These are phyloP conservation scores for Fraxinus paxiana DNA, from an alignment of 305 asterid genomes.

Conservation along the genomic window DNA sequence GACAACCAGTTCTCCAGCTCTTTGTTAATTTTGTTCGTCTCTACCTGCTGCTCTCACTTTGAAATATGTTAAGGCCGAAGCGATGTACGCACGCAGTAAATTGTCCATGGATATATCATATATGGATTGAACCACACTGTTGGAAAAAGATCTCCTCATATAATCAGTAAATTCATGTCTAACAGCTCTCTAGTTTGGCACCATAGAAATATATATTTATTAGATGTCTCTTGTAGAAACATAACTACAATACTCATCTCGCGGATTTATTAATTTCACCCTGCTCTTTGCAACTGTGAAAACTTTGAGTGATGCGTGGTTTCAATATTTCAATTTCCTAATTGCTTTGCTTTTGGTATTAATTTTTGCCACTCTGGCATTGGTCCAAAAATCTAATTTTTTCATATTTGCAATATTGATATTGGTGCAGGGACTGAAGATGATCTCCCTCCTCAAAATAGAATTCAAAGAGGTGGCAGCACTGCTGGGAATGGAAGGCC, in stretches of 20 bases:
- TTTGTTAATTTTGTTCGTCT: slow-evolving; percentile 9
- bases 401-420: not conserved
- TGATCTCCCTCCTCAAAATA: slow-evolving; percentile 74
- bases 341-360: slow-evolving; percentile 6
- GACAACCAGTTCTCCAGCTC: slow-evolving; percentile 15
- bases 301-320: not conserved
- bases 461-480: slow-evolving; percentile 69
- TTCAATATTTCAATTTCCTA: not conserved
- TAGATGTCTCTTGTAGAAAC: not conserved
- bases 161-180: slow-evolving; percentile 3
- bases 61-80: slow-evolving; percentile 12
- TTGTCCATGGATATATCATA: slow-evolving; percentile 2
- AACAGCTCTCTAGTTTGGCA: slow-evolving; percentile 7
- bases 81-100: not conserved
- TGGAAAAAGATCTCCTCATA: not conserved
- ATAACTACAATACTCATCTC: not conserved
- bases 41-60: not conserved
- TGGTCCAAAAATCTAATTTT: not conserved
- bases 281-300: slow-evolving; percentile 11
- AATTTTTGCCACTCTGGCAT: not conserved
- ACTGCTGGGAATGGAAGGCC: slow-evolving; percentile 70
- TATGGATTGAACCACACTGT: not conserved
- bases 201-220: not conserved
- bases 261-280: not conserved
- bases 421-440: slow-evolving; percentile 70